Evolutionary conservation across 371 early-diverging fungal species (phyloP).

Genomic region (Mucor sp.): DNA sequence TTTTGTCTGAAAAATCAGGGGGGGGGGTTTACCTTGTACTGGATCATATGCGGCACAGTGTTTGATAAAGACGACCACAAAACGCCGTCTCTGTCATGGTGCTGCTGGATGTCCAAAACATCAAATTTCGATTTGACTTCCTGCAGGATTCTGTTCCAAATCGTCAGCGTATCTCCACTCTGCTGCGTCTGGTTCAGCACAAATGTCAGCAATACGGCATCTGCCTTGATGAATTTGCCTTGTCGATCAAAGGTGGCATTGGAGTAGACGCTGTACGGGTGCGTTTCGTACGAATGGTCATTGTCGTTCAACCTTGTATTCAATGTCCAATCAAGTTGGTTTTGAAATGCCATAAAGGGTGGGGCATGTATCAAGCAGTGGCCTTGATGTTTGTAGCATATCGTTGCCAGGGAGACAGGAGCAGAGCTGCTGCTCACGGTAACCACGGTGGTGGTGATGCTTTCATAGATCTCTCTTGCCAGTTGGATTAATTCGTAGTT

Average conservation of each 20-base stretch:
- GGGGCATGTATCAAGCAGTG: slow-evolving; percentile 61
- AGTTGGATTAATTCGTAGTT: slow-evolving; percentile 27
- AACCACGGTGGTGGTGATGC: slow-evolving; percentile 21
- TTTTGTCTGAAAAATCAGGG: background rate
- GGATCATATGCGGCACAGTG: slow-evolving; percentile 23
- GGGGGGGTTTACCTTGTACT: slow-evolving; percentile 30
- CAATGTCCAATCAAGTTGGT: slow-evolving; percentile 32
- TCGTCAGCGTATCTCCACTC: slow-evolving; percentile 7
- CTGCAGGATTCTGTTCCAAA: slow-evolving; percentile 21
- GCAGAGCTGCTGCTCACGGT: slow-evolving; percentile 11
- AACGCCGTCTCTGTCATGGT: background rate
- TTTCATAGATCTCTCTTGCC: slow-evolving; percentile 24
- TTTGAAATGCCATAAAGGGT: slow-evolving; percentile 21
- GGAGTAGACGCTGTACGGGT: slow-evolving; percentile 51
- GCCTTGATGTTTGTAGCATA: slow-evolving; percentile 30
- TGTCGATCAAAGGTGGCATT: slow-evolving; percentile 34
- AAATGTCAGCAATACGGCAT: slow-evolving; percentile 44
- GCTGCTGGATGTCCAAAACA: slow-evolving; percentile 6
- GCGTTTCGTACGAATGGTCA: slow-evolving; percentile 17
- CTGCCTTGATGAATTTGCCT: slow-evolving; percentile 42
- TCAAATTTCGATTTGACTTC: slow-evolving; percentile 17
- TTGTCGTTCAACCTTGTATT: slow-evolving; percentile 23
- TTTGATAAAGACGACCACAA: slow-evolving; percentile 21
- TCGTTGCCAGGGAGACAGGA: slow-evolving; percentile 23
- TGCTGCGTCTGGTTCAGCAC: slow-evolving; percentile 18